Evolutionary conservation across 2,329 filamentous ascomycete genomes (phyloP).

Genomic region (Rhinocladiella mackenziei): DNA sequence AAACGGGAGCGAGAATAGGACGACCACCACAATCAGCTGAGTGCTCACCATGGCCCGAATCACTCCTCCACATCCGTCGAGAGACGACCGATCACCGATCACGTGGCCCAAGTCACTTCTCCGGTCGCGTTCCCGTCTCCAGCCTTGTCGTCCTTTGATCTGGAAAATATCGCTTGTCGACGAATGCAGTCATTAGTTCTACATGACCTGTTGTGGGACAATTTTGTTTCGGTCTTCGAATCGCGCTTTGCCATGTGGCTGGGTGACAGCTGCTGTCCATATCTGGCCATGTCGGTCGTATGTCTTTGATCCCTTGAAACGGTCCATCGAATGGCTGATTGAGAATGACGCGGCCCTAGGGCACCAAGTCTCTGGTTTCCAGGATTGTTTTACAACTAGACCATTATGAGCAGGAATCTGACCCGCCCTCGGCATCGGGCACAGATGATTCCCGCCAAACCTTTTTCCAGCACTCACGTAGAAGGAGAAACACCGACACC

Average conservation of each 20-base stretch:
- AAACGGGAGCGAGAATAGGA: neutral
- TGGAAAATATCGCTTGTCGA: conserved; percentile 1
- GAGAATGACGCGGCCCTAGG: neutral
- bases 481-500: neutral
- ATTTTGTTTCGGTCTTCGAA: conserved; percentile 9
- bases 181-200: conserved; percentile 1
- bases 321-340: neutral
- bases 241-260: conserved; percentile 10
- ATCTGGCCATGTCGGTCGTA: conserved; percentile 4
- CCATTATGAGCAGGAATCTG: neutral
- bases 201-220: conserved; percentile 12
- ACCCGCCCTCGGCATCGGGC: neutral
- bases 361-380: neutral
- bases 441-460: neutral
- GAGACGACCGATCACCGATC: too few relatives aligned
- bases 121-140: neutral
- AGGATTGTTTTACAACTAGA: conserved; percentile 3
- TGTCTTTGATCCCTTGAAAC: neutral
- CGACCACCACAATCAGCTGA: neutral
- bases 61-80: too few relatives aligned
- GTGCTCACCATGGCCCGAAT: neutral
- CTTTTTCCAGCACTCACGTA: neutral
- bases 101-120: neutral
- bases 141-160: neutral
- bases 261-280: conserved; percentile 10